Evolutionary conservation across 345 rosid genomes (phyloP), one percentile per base, ranked within the genome.

Genomic region (Theobroma cacao): DNA sequence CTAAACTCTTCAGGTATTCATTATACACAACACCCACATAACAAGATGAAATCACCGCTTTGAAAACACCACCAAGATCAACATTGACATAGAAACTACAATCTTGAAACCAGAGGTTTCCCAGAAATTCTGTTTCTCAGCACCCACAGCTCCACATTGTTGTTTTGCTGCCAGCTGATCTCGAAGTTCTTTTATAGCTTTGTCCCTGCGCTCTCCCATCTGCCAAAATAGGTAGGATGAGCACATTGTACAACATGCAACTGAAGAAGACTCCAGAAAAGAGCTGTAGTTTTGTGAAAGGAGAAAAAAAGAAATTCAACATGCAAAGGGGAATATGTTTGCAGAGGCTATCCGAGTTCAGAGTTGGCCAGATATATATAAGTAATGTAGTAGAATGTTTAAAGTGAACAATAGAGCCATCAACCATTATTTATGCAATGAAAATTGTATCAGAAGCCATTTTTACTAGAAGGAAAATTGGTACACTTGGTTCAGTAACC

Each of bases 161-260:
- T 89, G 86, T 67, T 88, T 90, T 1, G 83, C 82, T 33, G 90
- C 90, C 71, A 93, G 62, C 79, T 93, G 92, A 26, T 87, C 93
- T 63, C 85, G 82, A 47, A 93, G 92, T 79, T 90, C 95, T 85
- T 91, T 87, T 17, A 93, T 60, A 2, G 94, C 91, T 84, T 84
- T 89, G 83, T 89, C 99, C 68, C 95, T 87, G n/a, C 93, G 78
- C 80, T 91, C 97, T 65, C 94, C 98, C 89, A 89, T 83, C 98
- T 95, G 90, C 58, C 34, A 61, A 74, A 18, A 79, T 53, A 18
- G 76, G 71, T 26, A 80, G 10, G 28, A 24, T 66, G 30, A 20
- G 38, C 50, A 2, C 6, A 15, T 31, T 77, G 55, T 26, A 17
- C 31, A 20, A 33, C 30, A 72, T 38, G 36, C 73, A 41, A 50